A percentile compares a stretch with the other conserved stretches of the same genome.
Conservation (phyloP, 257 asterid genomes). For the Cruciata laevipes region DNA sequence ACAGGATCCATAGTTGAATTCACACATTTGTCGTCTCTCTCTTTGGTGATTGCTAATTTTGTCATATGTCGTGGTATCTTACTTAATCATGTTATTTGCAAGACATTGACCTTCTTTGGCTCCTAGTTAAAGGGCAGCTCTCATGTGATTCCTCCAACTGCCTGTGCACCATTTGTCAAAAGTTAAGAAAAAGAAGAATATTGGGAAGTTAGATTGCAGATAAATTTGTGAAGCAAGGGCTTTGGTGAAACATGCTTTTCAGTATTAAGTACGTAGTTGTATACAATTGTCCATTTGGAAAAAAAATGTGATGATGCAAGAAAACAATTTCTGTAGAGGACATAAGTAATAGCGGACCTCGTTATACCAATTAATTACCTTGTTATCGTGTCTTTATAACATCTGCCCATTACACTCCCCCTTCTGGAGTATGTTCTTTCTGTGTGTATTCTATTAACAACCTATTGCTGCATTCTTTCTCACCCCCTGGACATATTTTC, state of each 20-base stretch:
- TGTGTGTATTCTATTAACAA: background rate
- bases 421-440: background rate
- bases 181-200: background rate
- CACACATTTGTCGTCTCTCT: too few species aligned
- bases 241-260: background rate
- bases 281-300: background rate
- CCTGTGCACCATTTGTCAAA: background rate
- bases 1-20: too few species aligned
- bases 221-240: background rate
- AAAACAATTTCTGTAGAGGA: too few species aligned
- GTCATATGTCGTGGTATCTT: background rate
- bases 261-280: background rate
- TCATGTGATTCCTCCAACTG: background rate
- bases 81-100: too few species aligned
- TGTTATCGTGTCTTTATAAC: background rate
- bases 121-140: background rate
- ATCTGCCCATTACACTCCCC: background rate
- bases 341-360: background rate
- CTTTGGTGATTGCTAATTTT: background rate
- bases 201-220: background rate
- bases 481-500: conserved; percentile 20
- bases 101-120: background rate
- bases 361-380: background rate
- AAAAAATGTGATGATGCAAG: background rate
- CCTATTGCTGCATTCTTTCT: background rate